Conservation (phyloP, 805 yeast species). For the Danielia oregonensis region DNA sequence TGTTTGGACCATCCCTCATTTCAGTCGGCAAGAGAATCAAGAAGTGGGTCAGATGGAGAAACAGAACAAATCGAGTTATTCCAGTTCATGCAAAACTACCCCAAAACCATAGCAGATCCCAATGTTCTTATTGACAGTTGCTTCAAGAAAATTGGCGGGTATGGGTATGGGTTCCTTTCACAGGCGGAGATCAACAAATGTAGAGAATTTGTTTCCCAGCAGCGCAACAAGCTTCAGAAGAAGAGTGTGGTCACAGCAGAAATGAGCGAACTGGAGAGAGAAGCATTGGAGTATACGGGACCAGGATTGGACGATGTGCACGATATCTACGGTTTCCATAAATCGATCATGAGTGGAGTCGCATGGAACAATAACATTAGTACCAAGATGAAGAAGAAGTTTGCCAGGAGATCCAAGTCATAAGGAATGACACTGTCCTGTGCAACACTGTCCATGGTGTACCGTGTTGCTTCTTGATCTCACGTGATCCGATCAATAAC, state of each 20-base stretch:
- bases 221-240: conserved; percentile 40
- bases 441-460: not conserved
- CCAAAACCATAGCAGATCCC: conserved; percentile 68
- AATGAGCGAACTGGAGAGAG: conserved; percentile 38
- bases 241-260: conserved; percentile 29
- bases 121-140: conserved; percentile 67
- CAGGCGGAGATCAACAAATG: conserved; percentile 82
- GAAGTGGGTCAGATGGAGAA: conserved; percentile 20
- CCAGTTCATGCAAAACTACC: conserved; percentile 81
- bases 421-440: not conserved
- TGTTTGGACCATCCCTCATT: conserved; percentile 63
- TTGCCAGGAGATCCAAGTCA: conserved; percentile 1
- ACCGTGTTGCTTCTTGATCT: too few species aligned
- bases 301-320: conserved; percentile 30
- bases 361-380: conserved; percentile 62
- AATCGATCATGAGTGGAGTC: conserved; percentile 50
- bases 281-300: conserved; percentile 22
- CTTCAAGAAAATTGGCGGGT: conserved; percentile 66
- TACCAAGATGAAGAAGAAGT: conserved; percentile 45
- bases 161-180: conserved; percentile 63
- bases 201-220: conserved; percentile 70
- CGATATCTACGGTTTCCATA: conserved; percentile 42
- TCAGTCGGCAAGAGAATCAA: conserved; percentile 13
- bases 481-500: too few species aligned
- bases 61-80: conserved; percentile 53